Evolutionary conservation across 768 basidiomycete genomes (phyloP).

Genomic region (Cystobasidiopsis lactophilus): DNA sequence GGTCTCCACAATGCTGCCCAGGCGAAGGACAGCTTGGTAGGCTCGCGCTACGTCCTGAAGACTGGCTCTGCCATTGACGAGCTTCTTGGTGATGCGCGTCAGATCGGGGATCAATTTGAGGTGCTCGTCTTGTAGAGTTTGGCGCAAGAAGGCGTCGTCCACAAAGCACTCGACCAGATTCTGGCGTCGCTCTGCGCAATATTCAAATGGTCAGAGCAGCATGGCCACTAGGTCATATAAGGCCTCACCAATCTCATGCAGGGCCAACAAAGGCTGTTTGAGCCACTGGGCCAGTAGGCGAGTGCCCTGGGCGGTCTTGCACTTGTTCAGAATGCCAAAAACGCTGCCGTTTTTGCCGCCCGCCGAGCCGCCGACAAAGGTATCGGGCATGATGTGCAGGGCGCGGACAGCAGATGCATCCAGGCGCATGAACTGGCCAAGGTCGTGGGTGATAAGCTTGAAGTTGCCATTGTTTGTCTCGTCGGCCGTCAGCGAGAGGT

Average conservation of each 20-base stretch:
- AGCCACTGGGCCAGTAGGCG: conserved; percentile 74
- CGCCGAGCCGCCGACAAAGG: not conserved
- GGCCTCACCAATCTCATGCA: conserved; percentile 78
- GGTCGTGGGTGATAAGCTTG: conserved; percentile 62
- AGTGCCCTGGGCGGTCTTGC: conserved; percentile 87
- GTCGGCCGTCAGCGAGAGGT: conserved; percentile 59
- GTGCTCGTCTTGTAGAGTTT: conserved; percentile 60
- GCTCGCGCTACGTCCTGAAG: conserved; percentile 89
- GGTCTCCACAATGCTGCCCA: conserved; percentile 49
- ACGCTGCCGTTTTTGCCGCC: conserved; percentile 61
- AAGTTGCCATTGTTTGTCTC: conserved; percentile 57
- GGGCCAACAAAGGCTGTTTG: conserved; percentile 81
- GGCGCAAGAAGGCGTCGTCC: conserved; percentile 49
- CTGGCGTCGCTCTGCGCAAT: conserved; percentile 54
- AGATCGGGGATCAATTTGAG: conserved; percentile 85
- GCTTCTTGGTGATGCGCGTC: conserved; percentile 70
- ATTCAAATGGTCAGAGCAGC: not conserved
- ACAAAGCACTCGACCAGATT: conserved; percentile 68
- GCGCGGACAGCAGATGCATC: conserved; percentile 87
- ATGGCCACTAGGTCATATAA: conserved; percentile 23
- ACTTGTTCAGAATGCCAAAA: conserved; percentile 73
- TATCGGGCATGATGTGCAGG: conserved; percentile 40
- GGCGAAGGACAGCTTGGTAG: conserved; percentile 70
- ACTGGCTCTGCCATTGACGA: conserved; percentile 58
- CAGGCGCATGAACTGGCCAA: conserved; percentile 83